A percentile compares a stretch with the other conserved stretches of the same genome.
These are phyloP conservation scores for Chlorella sp. DNA, from an alignment of 139 green algal genomes.

Conservation along the genomic window DNA sequence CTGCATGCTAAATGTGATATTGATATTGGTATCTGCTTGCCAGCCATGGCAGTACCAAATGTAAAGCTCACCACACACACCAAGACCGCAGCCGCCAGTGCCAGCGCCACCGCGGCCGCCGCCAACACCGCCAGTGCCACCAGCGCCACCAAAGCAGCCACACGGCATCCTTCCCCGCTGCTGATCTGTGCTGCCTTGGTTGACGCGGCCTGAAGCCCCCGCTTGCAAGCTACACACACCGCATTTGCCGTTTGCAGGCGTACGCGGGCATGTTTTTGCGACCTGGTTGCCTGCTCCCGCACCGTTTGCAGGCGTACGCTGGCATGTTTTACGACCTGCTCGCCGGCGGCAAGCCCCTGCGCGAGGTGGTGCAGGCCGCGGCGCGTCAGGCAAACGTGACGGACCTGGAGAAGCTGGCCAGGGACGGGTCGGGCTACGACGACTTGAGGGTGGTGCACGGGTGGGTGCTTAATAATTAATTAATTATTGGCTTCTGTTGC, in stretches of 20 bases:
- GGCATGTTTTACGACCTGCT: conserved; percentile 28
- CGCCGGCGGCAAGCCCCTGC: not conserved
- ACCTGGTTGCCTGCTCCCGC: conserved; percentile 3
- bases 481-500: not conserved
- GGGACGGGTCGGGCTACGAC: conserved; percentile 27
- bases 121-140: too few relatives aligned
- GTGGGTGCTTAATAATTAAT: too few relatives aligned
- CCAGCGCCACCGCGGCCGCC: too few relatives aligned
- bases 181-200: too few relatives aligned
- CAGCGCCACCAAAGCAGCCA: too few relatives aligned
- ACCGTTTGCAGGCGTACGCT: conserved; percentile 23
- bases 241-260: conserved; percentile 8
- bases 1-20: too few relatives aligned
- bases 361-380: not conserved
- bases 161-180: too few relatives aligned
- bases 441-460: conserved; percentile 32
- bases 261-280: conserved; percentile 39
- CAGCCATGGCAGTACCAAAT: too few relatives aligned
- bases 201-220: too few relatives aligned
- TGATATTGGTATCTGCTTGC: too few relatives aligned
- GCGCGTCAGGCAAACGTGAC: conserved; percentile 5
- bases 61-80: too few relatives aligned
- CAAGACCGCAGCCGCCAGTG: too few relatives aligned
- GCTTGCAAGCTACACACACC: not conserved
- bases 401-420: conserved; percentile 21